A percentile compares a stretch with the other conserved stretches of the same genome.
Conservation (phyloP, 306 rosid species). For the Comarum palustre region DNA sequence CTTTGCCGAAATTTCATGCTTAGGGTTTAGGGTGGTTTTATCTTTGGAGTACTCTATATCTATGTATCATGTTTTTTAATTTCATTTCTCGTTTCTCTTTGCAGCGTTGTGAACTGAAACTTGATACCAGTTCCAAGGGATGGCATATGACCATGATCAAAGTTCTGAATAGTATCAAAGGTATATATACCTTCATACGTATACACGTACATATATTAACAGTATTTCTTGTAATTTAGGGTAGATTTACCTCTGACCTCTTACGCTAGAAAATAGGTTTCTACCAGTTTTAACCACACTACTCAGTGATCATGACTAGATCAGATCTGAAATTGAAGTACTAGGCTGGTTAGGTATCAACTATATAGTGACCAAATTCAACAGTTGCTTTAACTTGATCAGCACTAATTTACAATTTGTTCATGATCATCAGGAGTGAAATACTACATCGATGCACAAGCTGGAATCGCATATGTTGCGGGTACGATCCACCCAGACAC, state of each 20-base stretch:
- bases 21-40: too few species aligned
- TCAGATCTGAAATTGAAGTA: too few species aligned
- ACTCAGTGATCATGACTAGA: too few species aligned
- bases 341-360: too few species aligned
- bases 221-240: too few species aligned
- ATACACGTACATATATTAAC: too few species aligned
- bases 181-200: not conserved
- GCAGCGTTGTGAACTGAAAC: slow-evolving; percentile 11
- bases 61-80: not conserved
- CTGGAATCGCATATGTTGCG: slow-evolving; percentile 12
- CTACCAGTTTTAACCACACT: too few species aligned
- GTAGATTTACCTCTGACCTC: too few species aligned
- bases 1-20: not conserved
- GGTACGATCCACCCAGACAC: slow-evolving; percentile 13
- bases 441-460: slow-evolving; percentile 16
- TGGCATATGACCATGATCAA: slow-evolving; percentile 20
- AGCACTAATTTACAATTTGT: not conserved
- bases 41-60: not conserved
- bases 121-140: slow-evolving; percentile 15
- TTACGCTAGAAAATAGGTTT: too few species aligned
- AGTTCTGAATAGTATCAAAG: not conserved
- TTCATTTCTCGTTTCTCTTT: not conserved
- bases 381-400: too few species aligned
- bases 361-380: too few species aligned
- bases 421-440: slow-evolving; percentile 10